These are phyloP conservation scores for Thalassiosira mediterranea DNA, from an alignment of 352 stramenopile genomes.

Conservation along the genomic window DNA sequence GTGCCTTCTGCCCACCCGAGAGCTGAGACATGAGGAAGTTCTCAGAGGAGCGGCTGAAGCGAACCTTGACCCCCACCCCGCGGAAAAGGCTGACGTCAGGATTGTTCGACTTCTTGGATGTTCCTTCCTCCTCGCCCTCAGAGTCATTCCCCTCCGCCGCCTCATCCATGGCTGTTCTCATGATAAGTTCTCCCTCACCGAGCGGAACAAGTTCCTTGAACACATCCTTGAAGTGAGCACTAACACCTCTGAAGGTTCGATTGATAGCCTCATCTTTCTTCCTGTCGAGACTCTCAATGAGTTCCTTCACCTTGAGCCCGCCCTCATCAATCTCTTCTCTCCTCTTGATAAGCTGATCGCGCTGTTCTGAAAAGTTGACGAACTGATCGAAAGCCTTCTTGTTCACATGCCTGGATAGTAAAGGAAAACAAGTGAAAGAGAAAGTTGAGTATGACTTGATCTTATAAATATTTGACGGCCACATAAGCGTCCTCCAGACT, in stretches of 20 bases:
- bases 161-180: slow-evolving; percentile 88
- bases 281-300: slow-evolving; percentile 91
- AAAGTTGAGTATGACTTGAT: too few relatives aligned
- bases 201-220: slow-evolving; percentile 97
- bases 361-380: slow-evolving; percentile 97
- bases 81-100: slow-evolving; percentile 92
- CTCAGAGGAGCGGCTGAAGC: slow-evolving; percentile 94
- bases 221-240: slow-evolving; percentile 97
- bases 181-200: slow-evolving; percentile 95
- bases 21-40: slow-evolving; percentile 98
- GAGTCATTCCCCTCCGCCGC: slow-evolving; percentile 46
- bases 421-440: too few relatives aligned
- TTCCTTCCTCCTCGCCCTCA: slow-evolving; percentile 50
- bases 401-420: too few relatives aligned
- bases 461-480: too few relatives aligned
- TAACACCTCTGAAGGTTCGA: slow-evolving; percentile 97
- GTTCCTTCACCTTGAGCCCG: slow-evolving; percentile 89
- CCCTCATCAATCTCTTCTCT: slow-evolving; percentile 95
- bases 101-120: slow-evolving; percentile 63
- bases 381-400: slow-evolving; percentile 99
- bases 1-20: slow-evolving; percentile 98
- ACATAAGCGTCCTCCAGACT: too few relatives aligned
- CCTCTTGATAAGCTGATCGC: slow-evolving; percentile 90
- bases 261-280: slow-evolving; percentile 99
- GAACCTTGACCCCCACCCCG: slow-evolving; percentile 98